phyloP scores from a whole-genome alignment of 1,139 yeast genomes.

The Chernovozyma sophiae-reginae region DNA sequence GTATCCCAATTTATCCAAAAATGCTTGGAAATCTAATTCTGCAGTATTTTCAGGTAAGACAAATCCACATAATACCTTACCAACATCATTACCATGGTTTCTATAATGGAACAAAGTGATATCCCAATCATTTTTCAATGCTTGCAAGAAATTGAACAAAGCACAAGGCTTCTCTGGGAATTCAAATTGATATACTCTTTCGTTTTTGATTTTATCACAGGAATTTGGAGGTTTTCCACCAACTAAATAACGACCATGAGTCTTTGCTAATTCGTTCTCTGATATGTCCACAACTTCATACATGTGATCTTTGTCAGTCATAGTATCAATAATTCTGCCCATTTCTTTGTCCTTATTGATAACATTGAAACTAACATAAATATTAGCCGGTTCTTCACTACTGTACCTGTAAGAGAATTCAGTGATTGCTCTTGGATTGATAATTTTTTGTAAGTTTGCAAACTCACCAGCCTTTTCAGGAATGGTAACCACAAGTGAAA shows the following conservation, averaged over 20 bases:
- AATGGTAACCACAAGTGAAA: constrained; percentile 80
- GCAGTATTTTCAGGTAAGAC: constrained; percentile 73
- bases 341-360: constrained; percentile 61
- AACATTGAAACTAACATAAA: constrained; percentile 85
- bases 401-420: constrained; percentile 86
- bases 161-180: constrained; percentile 99
- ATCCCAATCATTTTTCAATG: constrained; percentile 79
- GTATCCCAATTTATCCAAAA: constrained; percentile 71
- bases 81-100: constrained; percentile 94
- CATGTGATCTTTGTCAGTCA: constrained; percentile 36
- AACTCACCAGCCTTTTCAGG: constrained; percentile 94
- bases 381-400: constrained; percentile 58
- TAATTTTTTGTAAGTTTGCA: constrained; percentile 63
- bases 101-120: constrained; percentile 92
- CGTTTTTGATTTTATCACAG: constrained; percentile 48
- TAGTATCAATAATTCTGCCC: constrained; percentile 31
- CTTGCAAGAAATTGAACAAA: constrained; percentile 67
- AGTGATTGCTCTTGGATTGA: constrained; percentile 85
- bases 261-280: constrained; percentile 88
- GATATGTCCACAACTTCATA: constrained; percentile 81
- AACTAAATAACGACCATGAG: constrained; percentile 92
- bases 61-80: constrained; percentile 86
- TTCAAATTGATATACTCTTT: constrained; percentile 77
- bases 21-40: constrained; percentile 57
- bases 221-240: constrained; percentile 73